Evolutionary conservation across 257 asterid genomes (phyloP), one percentile per base, ranked within the genome.

Genomic region (Solanum dulcamara): DNA sequence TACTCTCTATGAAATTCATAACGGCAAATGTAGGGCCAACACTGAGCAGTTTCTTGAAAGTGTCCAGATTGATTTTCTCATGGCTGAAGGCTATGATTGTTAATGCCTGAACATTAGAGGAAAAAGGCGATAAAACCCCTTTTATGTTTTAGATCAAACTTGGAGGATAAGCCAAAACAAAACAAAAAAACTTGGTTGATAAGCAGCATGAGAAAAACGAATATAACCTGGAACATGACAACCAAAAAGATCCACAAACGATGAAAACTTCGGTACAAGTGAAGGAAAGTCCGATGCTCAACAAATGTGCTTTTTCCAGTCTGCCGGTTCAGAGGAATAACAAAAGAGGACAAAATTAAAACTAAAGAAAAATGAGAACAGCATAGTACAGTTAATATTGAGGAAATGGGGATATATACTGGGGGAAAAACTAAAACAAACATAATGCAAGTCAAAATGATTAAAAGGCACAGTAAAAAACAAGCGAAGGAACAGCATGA

Each of bases 261-360:
- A 90, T 96, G 99, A 87, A 96, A 96, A 90, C 99, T 95, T 87
- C 97, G 94, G 89, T 94, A 96, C 86, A 96, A 88, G 89, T 96
- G 99, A 84, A 96, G 94, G 86, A 93, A 96, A 60, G 99, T 95
- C 59, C 99, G 94, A 90, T 96, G 99, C 90, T 96, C 99, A 85
- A 96, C 99, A 88, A 95, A 96, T 81, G 98, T 90, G 90, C 97
- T 95, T 92, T 96, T 96, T 44, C 94, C 97, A 30, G 98, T 95
- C 99, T 96, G 92, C 85, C 84, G 85, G 48, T 84, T 86, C 67
- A 74, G 71, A 86, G 68, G 15, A 42, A 40, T 55, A 1, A 74
- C 35, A 50, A 70, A 83, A 67, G 30, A 53, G 24, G 51, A 68
- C 80, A 87, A 75, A 81, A 71, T 26, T 38, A 26, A 50, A 71